These are phyloP conservation scores for Sanghuangporus weigelae DNA, from an alignment of 1,284 basidiomycete species.

Conservation along the genomic window DNA sequence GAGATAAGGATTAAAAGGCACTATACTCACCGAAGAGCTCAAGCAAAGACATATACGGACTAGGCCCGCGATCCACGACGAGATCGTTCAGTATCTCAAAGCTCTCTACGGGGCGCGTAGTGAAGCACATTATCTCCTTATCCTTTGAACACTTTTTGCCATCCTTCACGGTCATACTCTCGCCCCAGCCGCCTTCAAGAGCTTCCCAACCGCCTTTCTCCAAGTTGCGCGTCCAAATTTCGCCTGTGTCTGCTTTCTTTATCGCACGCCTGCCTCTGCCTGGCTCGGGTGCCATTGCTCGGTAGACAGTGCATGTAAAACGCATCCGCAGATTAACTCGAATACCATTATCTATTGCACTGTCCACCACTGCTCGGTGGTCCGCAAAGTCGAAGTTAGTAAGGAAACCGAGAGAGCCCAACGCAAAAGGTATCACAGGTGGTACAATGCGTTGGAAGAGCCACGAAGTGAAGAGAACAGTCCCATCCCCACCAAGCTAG, in stretches of 20 bases:
- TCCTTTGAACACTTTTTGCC: conserved; percentile 58
- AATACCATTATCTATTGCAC: conserved; percentile 88
- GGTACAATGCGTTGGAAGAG: conserved; percentile 98
- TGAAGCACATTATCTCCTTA: conserved; percentile 97
- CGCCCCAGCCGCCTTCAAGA: conserved; percentile 70
- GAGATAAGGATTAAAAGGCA: not conserved
- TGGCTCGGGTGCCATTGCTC: conserved; percentile 72
- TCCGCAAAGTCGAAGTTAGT: conserved; percentile 97
- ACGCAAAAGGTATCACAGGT: conserved; percentile 93
- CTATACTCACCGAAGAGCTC: conserved; percentile 85
- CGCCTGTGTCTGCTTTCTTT: conserved; percentile 87
- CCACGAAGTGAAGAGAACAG: conserved; percentile 99
- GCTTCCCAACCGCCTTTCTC: conserved; percentile 92
- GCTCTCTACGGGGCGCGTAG: conserved; percentile 90
- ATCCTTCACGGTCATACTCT: conserved; percentile 29
- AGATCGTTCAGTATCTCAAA: conserved; percentile 99
- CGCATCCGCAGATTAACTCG: conserved; percentile 98
- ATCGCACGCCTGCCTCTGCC: conserved; percentile 75
- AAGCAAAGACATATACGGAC: conserved; percentile 93
- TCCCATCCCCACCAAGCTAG: conserved; percentile 95
- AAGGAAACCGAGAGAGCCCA: conserved; percentile 98
- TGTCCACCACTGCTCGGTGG: conserved; percentile 85
- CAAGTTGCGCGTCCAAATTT: conserved; percentile 90
- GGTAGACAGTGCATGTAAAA: conserved; percentile 98
- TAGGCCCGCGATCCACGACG: conserved; percentile 96